phyloP scores from a whole-genome alignment of 192 early-diverging fungal species.

The Glomus cerebriforme region DNA sequence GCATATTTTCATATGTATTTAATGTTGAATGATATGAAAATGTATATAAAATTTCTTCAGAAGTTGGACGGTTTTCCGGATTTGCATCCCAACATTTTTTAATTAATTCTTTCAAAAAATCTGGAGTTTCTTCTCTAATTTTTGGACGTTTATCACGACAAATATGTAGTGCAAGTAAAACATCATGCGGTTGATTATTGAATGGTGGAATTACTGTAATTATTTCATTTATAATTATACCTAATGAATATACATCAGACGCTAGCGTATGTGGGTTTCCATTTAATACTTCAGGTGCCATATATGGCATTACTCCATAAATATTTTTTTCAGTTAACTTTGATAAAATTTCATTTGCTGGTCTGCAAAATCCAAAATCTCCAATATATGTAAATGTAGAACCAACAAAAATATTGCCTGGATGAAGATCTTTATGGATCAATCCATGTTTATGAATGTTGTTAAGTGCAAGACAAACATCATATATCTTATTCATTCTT shows the following conservation, averaged over 20 bases:
- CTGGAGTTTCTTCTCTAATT: not conserved
- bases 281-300: not conserved
- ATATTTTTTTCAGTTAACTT: not conserved
- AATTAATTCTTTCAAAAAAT: not conserved
- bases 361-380: not conserved
- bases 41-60: not conserved
- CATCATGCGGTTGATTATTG: not conserved
- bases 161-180: not conserved
- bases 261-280: not conserved
- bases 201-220: not conserved
- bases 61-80: not conserved
- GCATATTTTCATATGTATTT: no score
- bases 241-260: conserved; percentile 5
- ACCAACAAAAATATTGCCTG: not conserved
- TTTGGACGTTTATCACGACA: not conserved
- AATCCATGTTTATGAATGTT: not conserved
- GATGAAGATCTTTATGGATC: not conserved
- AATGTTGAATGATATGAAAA: no score
- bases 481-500: no score
- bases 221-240: not conserved
- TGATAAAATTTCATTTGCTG: not conserved
- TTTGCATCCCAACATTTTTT: not conserved
- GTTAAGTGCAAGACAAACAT: not conserved
- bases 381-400: not conserved
- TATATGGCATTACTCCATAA: conserved; percentile 1